Evolutionary conservation across 371 early-diverging fungal genomes (phyloP).

Genomic region (Mucor lusitanicus): DNA sequence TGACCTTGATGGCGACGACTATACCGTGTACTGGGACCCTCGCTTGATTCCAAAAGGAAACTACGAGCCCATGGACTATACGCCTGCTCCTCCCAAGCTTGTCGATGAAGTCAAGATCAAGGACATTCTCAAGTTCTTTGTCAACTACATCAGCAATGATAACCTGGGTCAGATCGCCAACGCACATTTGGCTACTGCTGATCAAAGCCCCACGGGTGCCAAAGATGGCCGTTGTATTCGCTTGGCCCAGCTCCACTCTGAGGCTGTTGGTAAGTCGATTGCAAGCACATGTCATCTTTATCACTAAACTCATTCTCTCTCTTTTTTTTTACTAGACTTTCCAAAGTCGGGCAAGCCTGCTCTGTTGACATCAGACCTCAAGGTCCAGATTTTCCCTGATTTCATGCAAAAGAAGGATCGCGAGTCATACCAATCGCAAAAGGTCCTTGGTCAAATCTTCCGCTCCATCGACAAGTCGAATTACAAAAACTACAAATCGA

Average conservation of each 20-base stretch:
- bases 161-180: constrained; percentile 80
- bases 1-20: constrained; percentile 89
- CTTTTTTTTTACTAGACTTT: constrained; percentile 41
- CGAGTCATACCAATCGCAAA: constrained; percentile 55
- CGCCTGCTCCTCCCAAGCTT: constrained; percentile 28
- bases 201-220: constrained; percentile 53
- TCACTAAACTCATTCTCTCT: too few species aligned
- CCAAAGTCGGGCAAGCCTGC: constrained; percentile 54
- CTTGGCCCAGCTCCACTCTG: constrained; percentile 69
- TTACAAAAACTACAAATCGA: constrained; percentile 37
- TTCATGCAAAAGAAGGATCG: constrained; percentile 78
- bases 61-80: constrained; percentile 66
- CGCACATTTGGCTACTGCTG: constrained; percentile 75
- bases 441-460: constrained; percentile 69
- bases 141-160: constrained; percentile 73
- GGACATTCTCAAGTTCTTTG: constrained; percentile 71
- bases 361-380: constrained; percentile 37
- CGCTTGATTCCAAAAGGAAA: constrained; percentile 55
- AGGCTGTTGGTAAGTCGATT: constrained; percentile 45
- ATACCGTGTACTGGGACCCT: constrained; percentile 71
- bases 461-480: constrained; percentile 47
- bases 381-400: constrained; percentile 68
- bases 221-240: constrained; percentile 52
- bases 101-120: constrained; percentile 50
- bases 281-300: too few species aligned